Base-by-base conservation (phyloP, 306 rosid genomes). In the Alnus rubra region DNA sequence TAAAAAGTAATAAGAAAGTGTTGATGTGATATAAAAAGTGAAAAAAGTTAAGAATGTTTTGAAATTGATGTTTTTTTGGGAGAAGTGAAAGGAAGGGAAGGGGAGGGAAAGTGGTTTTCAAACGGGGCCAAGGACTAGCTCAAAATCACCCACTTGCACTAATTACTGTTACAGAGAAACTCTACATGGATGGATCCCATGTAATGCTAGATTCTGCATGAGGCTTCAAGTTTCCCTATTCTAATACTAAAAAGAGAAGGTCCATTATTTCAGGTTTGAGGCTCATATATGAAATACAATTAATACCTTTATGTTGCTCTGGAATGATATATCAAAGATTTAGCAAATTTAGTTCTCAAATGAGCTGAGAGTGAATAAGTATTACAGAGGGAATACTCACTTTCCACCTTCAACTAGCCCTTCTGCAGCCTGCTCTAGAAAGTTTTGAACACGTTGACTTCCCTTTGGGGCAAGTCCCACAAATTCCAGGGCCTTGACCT, bases 321-420 rank as follows among this genome's bases (percentile, higher is more conserved):
- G 16, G 5, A 59, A 59, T 9, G n/a, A 59, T 59, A 59, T 8
- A 59, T 28, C 12, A 28, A 59, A 59, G 33, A 9, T 28, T 59
- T 59, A 59, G 65, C 33, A 59, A 0, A 5, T 13, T 52, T 52
- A 15, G 31, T 59, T 59, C 10, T 59, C 12, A 3, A 9, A 10
- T 59, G 70, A 64, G 70, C 2, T 1, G 23, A 15, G 23, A 37
- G 48, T 5, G n/a, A 31, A 18, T 16, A 52, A 23, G 48, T 49
- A 5, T 0, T 30, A 10, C 3, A 69, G 50, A 82, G 56, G 75
- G 16, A 62, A 78, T n/a, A 95, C 98, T 93, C 88, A 95, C 99
- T 91, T 93, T 93, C 97, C 99, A 50, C 99, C 99, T 74, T 82
- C 99, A 60, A 91, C 98, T 16, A 95, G 92, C 59, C 96, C 97